Conservation (phyloP, 768 basidiomycete species). For the Cantharellus cinnabarinus region DNA sequence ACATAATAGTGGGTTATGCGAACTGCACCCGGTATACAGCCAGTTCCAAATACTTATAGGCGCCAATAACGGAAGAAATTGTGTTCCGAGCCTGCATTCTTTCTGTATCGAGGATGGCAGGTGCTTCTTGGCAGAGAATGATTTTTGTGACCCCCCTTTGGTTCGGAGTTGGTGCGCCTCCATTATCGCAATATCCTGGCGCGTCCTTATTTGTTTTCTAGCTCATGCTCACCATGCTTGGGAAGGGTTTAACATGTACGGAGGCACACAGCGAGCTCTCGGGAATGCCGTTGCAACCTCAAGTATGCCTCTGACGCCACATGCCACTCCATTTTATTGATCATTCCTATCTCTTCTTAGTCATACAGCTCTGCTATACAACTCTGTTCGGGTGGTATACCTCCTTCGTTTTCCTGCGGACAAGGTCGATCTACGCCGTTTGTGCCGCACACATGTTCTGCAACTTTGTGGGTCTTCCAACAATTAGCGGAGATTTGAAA, state of each 20-base stretch:
- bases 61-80: conserved; percentile 79
- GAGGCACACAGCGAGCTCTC: conserved; percentile 43
- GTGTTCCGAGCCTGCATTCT: conserved; percentile 79
- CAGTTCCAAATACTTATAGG: conserved; percentile 25
- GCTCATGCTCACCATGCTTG: conserved; percentile 88
- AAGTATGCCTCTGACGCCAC: conserved; percentile 21
- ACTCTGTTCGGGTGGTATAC: conserved; percentile 82
- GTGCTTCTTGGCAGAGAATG: conserved; percentile 33
- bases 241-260: conserved; percentile 62
- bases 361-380: conserved; percentile 77
- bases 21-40: not conserved
- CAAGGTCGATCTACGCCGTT: conserved; percentile 54
- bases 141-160: conserved; percentile 66
- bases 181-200: conserved; percentile 1
- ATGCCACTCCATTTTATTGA: not conserved
- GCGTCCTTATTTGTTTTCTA: conserved; percentile 13
- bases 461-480: conserved; percentile 84
- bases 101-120: conserved; percentile 47
- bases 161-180: conserved; percentile 62
- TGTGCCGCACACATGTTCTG: conserved; percentile 75
- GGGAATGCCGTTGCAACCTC: conserved; percentile 35
- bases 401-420: conserved; percentile 69
- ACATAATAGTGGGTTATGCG: conserved; percentile 23
- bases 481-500: conserved; percentile 34
- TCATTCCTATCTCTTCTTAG: conserved; percentile 22